These are phyloP conservation scores for Alternaria triticina DNA, from an alignment of 2,329 filamentous ascomycete species.

Conservation along the genomic window DNA sequence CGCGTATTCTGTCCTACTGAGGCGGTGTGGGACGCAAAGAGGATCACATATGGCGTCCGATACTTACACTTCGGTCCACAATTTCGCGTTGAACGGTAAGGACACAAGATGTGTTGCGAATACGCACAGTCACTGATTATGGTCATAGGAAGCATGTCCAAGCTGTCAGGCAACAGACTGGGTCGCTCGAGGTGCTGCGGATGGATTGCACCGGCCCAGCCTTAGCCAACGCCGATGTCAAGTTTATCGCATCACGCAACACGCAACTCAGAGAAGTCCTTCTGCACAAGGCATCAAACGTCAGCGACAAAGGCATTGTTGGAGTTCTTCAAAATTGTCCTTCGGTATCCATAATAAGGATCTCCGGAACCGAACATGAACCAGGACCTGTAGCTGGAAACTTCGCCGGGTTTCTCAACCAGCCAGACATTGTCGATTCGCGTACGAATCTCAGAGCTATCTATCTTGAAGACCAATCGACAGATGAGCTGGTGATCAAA, in stretches of 20 bases:
- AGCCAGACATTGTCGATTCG: neutral
- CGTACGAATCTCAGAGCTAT: neutral
- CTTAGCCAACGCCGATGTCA: neutral
- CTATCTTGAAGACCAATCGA: neutral
- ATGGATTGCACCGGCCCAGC: neutral
- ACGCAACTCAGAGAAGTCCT: neutral
- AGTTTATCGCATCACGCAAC: neutral
- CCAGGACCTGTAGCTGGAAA: neutral
- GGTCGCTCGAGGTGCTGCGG: neutral
- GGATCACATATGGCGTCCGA: neutral
- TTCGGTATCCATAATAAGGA: neutral
- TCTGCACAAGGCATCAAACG: neutral
- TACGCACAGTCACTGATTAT: neutral
- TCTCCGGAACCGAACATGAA: neutral
- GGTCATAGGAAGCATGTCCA: neutral
- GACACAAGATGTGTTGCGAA: neutral
- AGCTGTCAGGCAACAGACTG: neutral
- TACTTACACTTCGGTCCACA: neutral
- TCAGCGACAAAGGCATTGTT: neutral
- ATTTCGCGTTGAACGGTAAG: neutral
- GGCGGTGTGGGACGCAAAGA: neutral
- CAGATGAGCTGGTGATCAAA: neutral
- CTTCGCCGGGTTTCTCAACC: neutral
- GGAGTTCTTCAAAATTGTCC: neutral
- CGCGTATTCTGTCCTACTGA: neutral